A percentile compares a stretch with the other conserved stretches of the same genome.
Evolutionary conservation across 208 protist genomes (phyloP).

Genomic region (Trichomonas tenax): DNA sequence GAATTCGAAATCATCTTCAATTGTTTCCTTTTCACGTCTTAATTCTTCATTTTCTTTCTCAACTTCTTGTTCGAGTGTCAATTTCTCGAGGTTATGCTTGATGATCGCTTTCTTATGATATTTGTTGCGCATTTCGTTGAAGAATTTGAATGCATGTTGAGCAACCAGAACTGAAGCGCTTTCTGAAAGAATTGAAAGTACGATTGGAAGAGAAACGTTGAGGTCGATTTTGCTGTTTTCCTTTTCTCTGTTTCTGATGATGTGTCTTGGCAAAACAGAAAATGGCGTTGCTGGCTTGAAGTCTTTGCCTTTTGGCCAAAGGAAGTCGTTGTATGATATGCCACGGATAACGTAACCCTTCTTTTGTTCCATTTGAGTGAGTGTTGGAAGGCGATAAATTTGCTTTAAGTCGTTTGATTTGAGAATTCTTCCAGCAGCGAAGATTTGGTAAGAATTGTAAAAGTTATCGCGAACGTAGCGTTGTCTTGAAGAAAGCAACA

Average conservation of each 20-base stretch:
- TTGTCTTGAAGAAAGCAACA: background rate
- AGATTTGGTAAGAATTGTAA: background rate
- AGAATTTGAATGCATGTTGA: background rate
- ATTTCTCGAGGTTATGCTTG: background rate
- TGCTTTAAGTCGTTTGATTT: background rate
- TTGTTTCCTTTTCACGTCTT: background rate
- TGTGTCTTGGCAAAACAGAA: background rate
- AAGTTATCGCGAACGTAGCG: background rate
- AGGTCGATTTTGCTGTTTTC: background rate
- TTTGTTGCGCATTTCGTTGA: background rate
- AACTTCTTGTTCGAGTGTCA: background rate
- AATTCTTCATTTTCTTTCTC: background rate
- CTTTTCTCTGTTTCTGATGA: background rate
- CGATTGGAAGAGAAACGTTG: background rate
- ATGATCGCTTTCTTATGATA: background rate
- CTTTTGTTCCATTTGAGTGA: background rate
- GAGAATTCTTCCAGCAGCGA: background rate
- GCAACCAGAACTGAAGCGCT: background rate
- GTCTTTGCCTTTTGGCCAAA: background rate
- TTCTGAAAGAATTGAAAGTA: background rate
- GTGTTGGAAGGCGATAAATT: background rate
- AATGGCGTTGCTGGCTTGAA: background rate
- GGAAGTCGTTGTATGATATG: background rate
- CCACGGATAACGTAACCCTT: background rate
- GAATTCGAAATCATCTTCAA: background rate